phyloP scores from a whole-genome alignment of 148 eudicot species.

The Rhododendron molle region DNA sequence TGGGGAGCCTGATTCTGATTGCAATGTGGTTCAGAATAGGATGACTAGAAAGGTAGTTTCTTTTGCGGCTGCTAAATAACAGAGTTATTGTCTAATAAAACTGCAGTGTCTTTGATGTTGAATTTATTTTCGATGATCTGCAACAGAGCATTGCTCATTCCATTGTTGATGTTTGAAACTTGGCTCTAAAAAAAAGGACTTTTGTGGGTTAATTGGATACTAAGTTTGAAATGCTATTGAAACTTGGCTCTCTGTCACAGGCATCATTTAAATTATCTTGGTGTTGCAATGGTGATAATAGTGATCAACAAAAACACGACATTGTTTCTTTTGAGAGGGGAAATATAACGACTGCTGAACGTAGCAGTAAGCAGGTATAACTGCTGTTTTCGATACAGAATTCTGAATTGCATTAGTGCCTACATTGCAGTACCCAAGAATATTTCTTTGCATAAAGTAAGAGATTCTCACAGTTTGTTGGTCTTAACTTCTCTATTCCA shows the following conservation, averaged over 20 bases:
- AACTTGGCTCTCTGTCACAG: constrained; percentile 36
- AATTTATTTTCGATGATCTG: neutral
- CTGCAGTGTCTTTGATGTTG: neutral
- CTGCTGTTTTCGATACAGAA: constrained; percentile 6
- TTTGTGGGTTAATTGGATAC: neutral
- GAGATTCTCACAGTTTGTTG: neutral
- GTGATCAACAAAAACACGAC: constrained; percentile 88
- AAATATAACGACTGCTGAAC: constrained; percentile 75
- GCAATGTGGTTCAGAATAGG: constrained; percentile 30
- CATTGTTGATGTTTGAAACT: neutral
- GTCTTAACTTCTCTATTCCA: neutral
- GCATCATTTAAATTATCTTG: constrained; percentile 93
- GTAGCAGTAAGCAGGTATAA: constrained; percentile 95
- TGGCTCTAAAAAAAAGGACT: neutral
- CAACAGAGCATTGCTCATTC: neutral
- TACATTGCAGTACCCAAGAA: neutral
- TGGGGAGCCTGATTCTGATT: constrained; percentile 37
- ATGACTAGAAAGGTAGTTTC: constrained; percentile 63
- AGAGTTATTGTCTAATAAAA: neutral
- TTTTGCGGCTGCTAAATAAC: neutral
- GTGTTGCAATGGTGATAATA: constrained; percentile 71
- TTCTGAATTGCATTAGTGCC: neutral
- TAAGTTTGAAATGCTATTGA: neutral
- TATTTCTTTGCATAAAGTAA: neutral
- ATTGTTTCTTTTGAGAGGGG: constrained; percentile 94